A percentile compares a stretch with the other conserved stretches of the same genome.
Evolutionary conservation across 1,139 yeast species (phyloP).

Genomic region (Suhomyces ambrosiae): DNA sequence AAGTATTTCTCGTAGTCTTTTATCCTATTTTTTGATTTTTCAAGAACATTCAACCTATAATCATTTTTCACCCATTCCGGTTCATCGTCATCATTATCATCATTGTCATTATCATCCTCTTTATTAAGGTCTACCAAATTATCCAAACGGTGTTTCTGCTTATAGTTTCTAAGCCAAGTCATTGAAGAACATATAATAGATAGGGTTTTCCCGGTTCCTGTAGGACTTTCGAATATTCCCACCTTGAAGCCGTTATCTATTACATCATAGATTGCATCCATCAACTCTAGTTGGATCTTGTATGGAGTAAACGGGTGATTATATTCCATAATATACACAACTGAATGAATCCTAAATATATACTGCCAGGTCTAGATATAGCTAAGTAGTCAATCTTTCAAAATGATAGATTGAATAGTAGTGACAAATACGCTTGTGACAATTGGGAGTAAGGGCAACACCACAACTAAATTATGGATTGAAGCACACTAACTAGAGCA

Average conservation of each 20-base stretch:
- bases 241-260: slow-evolving; percentile 61
- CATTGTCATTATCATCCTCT: slow-evolving; percentile 57
- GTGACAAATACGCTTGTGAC: not conserved
- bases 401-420: too few species aligned
- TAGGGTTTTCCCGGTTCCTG: slow-evolving; percentile 92
- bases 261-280: slow-evolving; percentile 71
- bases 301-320: slow-evolving; percentile 85
- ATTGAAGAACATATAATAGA: slow-evolving; percentile 84
- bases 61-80: slow-evolving; percentile 61
- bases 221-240: slow-evolving; percentile 90
- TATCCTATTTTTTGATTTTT: slow-evolving; percentile 32
- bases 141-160: slow-evolving; percentile 39
- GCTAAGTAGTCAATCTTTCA: not conserved
- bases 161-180: slow-evolving; percentile 79
- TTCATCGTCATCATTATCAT: slow-evolving; percentile 49
- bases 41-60: slow-evolving; percentile 37
- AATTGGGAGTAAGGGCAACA: too few species aligned
- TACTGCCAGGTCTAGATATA: too few species aligned
- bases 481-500: not conserved
- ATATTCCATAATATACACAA: slow-evolving; percentile 31
- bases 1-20: slow-evolving; percentile 46
- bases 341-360: too few species aligned
- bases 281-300: slow-evolving; percentile 72
- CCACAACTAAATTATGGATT: too few species aligned
- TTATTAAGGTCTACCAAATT: slow-evolving; percentile 24